Base-by-base conservation (phyloP, 108 stramenopile species). In the Nannochloropsis granulata region DNA sequence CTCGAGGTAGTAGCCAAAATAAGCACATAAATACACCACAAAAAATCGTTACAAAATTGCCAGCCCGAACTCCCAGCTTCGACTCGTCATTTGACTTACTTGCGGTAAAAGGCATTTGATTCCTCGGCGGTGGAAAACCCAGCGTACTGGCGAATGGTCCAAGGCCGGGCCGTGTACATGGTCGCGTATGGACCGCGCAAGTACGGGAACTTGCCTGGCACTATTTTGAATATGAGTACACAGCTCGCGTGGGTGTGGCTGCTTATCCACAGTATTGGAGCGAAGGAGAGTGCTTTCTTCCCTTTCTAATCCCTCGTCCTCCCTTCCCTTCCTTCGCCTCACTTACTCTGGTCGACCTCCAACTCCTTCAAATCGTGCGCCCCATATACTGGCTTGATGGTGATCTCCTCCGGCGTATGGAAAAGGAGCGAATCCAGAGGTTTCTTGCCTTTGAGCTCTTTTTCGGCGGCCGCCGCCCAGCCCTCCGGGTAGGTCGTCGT, bases 71-170 rank as follows among this genome's bases (percentile, higher is more conserved):
- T 24, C 24, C 23, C 78, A 78, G 24, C 24, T 84, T 45, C 83
- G 86, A 19, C 5, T 34, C 1, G 2, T 34, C 34, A n/a, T 3
- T 71, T 16, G 21, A 71, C 56, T 71, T n/a, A 71, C 56, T 71
- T 71, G 56, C 85, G 43, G 85, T 90, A 91, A 45, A 90, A 91
- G 25, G 91, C 91, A 87, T 99, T 99, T 80, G 92, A 93, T 91
- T 99, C 97, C 92, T 98, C 96, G 11, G 98, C 98, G 13, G 97
- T 97, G 42, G 92, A 94, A 87, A 98, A 99, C 12, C 98, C 98
- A 0, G 98, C 98, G 86, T 99, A 99, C 91, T 92, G 91, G 19
- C 92, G 87, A 44, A 92, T 45, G 12, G 92, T 92, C 91, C 91
- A 92, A 10, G 91, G 91, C 11, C 89, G 84, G 11, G 88, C 26